Evolutionary conservation across 106 monocot genomes (phyloP), one percentile per base, ranked within the genome.

Genomic region (Apostasia shenzhenica): DNA sequence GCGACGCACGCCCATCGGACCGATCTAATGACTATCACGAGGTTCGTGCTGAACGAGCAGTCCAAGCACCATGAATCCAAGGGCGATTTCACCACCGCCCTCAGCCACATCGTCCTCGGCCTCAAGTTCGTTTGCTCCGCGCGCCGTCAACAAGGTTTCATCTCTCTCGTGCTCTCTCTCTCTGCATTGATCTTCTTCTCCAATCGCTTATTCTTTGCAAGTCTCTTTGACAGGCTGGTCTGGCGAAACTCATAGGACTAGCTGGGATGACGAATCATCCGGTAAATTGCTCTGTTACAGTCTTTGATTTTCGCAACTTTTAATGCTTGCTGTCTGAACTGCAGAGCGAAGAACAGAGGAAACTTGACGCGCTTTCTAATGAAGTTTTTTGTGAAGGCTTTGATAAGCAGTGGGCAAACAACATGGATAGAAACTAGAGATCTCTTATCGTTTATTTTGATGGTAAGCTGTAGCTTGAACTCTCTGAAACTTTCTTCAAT

Each of bases 271-370:
- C 81, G 26, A 97, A 97, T 72, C 67, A 92, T 54, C 97, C 92
- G 92, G 97, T 71, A 73, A 77, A 63, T 67, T 71, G 26, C 57
- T 26, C 26, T 26, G 26, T 26, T 26, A 26, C 6, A 26, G 26
- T 26, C 26, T 26, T 26, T 26, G 26, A 26, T 26, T 26, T 26
- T 26, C 26, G 26, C 26, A 26, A 26, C 26, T 26, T 26, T 26
- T 26, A 26, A 42, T 53, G 39, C 2, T 56, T 60, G 0, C 8
- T 49, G 3, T 41, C 46, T 70, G 54, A 46, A 50, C 50, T 65
- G 43, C 83, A 97, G 97, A 92, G 97, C 7, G 97, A 97, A 78
- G 97, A 97, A 53, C 97, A 97, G 59, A 97, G 92, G 87, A 97
- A 97, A 71, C 82, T 97, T 47, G 97, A 97, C 55, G 92, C 92